A percentile compares a stretch with the other conserved stretches of the same genome.
Conservation (phyloP, 805 yeast species). For the Isabelozyma rhagii region DNA sequence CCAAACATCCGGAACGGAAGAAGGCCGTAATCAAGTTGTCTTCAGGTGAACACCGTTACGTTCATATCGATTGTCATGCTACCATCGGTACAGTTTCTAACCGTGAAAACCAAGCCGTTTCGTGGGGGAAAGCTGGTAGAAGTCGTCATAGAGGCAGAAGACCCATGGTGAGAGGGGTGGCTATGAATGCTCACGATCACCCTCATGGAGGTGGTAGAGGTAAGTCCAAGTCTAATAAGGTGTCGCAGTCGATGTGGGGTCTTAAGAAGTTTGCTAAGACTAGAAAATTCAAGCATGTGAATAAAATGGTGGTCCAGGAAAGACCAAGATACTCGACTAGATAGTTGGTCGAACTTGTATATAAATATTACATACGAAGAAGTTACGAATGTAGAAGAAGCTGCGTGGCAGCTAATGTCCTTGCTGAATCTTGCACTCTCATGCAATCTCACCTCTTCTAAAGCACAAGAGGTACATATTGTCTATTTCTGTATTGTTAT, state of each 20-base stretch:
- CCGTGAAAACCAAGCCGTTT: conserved; percentile 83
- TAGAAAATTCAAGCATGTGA: conserved; percentile 82
- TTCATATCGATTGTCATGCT: conserved; percentile 83
- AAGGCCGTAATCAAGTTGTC: conserved; percentile 79
- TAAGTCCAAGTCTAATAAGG: conserved; percentile 93
- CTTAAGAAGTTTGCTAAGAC: conserved; percentile 92
- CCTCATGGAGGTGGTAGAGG: conserved; percentile 99
- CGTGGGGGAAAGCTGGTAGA: conserved; percentile 97
- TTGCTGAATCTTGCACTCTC: no score
- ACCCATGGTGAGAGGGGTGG: conserved; percentile 96
- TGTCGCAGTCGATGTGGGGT: conserved; percentile 97
- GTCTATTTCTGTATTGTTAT: no score
- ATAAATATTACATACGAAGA: neutral
- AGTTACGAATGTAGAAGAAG: neutral
- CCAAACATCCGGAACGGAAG: conserved; percentile 67
- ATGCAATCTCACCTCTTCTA: no score
- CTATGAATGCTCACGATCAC: conserved; percentile 96
- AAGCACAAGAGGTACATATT: no score
- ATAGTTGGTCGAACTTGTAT: conserved; percentile 1
- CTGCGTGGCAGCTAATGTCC: no score
- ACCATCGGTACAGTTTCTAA: conserved; percentile 92
- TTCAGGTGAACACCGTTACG: conserved; percentile 92
- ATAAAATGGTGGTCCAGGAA: conserved; percentile 82
- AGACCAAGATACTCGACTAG: conserved; percentile 60
- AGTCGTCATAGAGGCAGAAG: conserved; percentile 88